Evolutionary conservation across 352 stramenopile genomes (phyloP).

Genomic region (Phytophthora idaei): DNA sequence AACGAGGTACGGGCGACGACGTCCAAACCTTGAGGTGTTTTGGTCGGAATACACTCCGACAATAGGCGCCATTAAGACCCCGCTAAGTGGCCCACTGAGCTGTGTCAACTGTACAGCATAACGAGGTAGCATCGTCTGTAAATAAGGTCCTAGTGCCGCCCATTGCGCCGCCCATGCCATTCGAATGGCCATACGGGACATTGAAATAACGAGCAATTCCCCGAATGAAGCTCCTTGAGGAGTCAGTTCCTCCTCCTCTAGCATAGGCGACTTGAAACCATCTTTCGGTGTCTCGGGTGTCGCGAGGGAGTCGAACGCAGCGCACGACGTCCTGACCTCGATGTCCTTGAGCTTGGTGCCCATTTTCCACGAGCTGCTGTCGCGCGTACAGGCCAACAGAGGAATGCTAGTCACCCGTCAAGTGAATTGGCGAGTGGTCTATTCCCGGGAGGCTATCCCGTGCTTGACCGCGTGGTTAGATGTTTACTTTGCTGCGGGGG

Average conservation of each 20-base stretch:
- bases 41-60: slow-evolving; percentile 53
- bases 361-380: slow-evolving; percentile 11
- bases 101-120: slow-evolving; percentile 63
- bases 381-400: neutral
- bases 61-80: slow-evolving; percentile 55
- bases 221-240: slow-evolving; percentile 29
- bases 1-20: slow-evolving; percentile 48
- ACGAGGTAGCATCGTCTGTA: slow-evolving; percentile 49
- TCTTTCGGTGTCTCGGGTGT: slow-evolving; percentile 30
- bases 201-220: slow-evolving; percentile 51
- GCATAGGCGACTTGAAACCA: slow-evolving; percentile 33
- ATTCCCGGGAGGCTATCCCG: slow-evolving; percentile 13
- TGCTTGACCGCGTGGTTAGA: neutral
- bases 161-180: slow-evolving; percentile 71
- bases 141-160: slow-evolving; percentile 59
- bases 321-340: slow-evolving; percentile 16
- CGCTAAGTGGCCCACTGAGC: slow-evolving; percentile 51
- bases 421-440: slow-evolving; percentile 1
- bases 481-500: slow-evolving; percentile 10
- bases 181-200: slow-evolving; percentile 60
- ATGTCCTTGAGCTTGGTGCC: slow-evolving; percentile 16
- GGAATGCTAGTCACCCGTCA: neutral
- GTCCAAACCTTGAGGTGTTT: slow-evolving; percentile 40
- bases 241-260: slow-evolving; percentile 18
- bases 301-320: slow-evolving; percentile 31